Base-by-base conservation (phyloP, 495 filamentous ascomycete species). In the Xylaria sp. region DNA sequence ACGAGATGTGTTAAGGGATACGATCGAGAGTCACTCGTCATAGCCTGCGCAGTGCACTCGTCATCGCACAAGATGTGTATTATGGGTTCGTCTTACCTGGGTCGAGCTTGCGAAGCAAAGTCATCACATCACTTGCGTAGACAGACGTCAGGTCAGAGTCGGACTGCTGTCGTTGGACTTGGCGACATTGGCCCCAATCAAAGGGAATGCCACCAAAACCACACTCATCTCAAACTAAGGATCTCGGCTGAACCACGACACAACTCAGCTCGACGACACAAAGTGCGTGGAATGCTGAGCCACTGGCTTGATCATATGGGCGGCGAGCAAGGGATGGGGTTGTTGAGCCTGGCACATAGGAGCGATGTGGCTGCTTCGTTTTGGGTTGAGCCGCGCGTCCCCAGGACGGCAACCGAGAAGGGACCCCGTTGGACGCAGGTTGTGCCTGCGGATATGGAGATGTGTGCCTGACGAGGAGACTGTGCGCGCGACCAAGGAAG, bases 321-420 rank as follows among this genome's bases (percentile, higher is more conserved):
- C 24, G 40, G 37, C 26, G 24, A 15, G 35, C 66, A 68, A 68
- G 66, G 66, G 21, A 68, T 24, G 66, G 53, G 66, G 66, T 59
- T 68, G 66, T 59, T 58, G 5, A 44, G 24, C 35, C 46, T 44
- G 66, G 66, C 52, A 35, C 41, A 24, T 6, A 24, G 40, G 24
- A 58, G 35, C 35, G 33, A 17, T 43, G 26, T 44, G 24, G 37
- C 9, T 31, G 64, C 33, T 59, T 46, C 35, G 11, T 61, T 31
- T 61, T 41, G 15, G 29, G 43, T 24, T 41, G 57, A 69, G 67
- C 67, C 67, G 67, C 67, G 67, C 67, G 67, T 69, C 67, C 67
- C 15, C 26, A 12, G 19, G 26, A 41, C 40, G 17, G 19, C 1
- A 21, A 41, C 9, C 5, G 33, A 3, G 37, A 19, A 26, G 21